These are phyloP conservation scores for Mycena alexandri DNA, from an alignment of 768 basidiomycete species.

Conservation along the genomic window DNA sequence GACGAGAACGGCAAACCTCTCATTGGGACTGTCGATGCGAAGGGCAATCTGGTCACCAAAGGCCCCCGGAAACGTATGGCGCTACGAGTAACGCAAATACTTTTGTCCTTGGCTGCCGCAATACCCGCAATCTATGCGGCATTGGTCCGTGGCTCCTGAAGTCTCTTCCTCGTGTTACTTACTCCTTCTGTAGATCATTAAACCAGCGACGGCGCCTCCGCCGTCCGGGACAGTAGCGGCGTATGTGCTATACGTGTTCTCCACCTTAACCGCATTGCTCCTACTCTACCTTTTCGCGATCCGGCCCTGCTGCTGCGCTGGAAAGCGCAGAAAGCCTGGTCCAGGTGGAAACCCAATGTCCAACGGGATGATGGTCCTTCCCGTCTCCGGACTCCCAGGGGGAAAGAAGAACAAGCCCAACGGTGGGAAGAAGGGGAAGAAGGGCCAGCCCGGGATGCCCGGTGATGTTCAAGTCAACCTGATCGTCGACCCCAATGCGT, in stretches of 20 bases:
- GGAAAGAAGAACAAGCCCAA: slow-evolving; percentile 57
- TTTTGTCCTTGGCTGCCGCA: slow-evolving; percentile 64
- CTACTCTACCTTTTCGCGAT: slow-evolving; percentile 69
- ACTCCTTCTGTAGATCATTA: slow-evolving; percentile 61
- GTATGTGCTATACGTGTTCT: slow-evolving; percentile 69
- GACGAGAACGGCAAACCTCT: slow-evolving; percentile 64
- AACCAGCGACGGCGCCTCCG: slow-evolving; percentile 63
- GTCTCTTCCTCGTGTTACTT: slow-evolving; percentile 20
- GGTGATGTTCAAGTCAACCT: slow-evolving; percentile 79
- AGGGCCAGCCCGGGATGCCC: slow-evolving; percentile 53
- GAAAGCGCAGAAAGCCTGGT: slow-evolving; percentile 48
- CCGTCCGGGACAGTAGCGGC: slow-evolving; percentile 68
- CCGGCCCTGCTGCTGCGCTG: slow-evolving; percentile 67
- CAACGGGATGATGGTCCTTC: slow-evolving; percentile 72
- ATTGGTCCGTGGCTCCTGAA: slow-evolving; percentile 56
- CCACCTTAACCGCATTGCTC: slow-evolving; percentile 63
- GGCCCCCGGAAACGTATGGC: slow-evolving; percentile 72
- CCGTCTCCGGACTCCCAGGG: slow-evolving; percentile 66
- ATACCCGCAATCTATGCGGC: slow-evolving; percentile 74
- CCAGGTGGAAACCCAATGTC: slow-evolving; percentile 42
- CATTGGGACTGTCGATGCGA: slow-evolving; percentile 70
- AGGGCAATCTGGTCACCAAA: slow-evolving; percentile 71
- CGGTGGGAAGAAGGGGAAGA: slow-evolving; percentile 56
- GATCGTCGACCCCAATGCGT: slow-evolving; percentile 76
- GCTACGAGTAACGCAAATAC: slow-evolving; percentile 60